Conservation (phyloP, 352 stramenopile species). For the Globisporangium mamillatum region DNA sequence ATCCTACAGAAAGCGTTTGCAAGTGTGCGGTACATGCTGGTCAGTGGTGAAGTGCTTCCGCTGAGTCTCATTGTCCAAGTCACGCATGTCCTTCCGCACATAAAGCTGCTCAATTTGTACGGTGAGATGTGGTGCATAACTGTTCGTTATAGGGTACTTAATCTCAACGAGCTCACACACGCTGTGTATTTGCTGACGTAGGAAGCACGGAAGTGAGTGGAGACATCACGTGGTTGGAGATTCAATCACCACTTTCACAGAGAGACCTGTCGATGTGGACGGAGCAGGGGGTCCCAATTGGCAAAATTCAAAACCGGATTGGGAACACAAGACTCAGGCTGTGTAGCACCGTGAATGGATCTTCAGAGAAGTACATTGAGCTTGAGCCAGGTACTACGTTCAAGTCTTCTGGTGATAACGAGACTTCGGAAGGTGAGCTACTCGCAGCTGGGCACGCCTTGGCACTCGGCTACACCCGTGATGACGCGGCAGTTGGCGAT, state of each 20-base stretch:
- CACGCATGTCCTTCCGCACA: constrained; percentile 21
- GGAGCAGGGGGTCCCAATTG: constrained; percentile 43
- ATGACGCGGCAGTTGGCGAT: neutral
- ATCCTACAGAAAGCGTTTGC: constrained; percentile 11
- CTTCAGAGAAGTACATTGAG: neutral
- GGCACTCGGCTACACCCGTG: constrained; percentile 30
- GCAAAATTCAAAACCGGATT: constrained; percentile 24
- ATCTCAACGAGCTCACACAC: neutral
- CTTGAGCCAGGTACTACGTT: constrained; percentile 3
- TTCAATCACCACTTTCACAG: constrained; percentile 25
- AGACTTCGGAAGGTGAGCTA: constrained; percentile 24
- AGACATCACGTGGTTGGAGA: constrained; percentile 45
- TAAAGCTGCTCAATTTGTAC: constrained; percentile 57
- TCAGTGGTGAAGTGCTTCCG: constrained; percentile 49
- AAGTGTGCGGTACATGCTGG: constrained; percentile 34
- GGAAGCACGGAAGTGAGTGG: constrained; percentile 64
- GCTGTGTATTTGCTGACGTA: constrained; percentile 13
- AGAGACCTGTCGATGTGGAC: constrained; percentile 25
- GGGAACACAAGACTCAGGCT: constrained; percentile 28
- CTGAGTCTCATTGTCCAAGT: constrained; percentile 26
- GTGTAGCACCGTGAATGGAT: neutral
- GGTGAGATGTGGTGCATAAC: constrained; percentile 21
- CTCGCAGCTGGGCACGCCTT: constrained; percentile 36
- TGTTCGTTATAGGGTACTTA: too few relatives aligned
- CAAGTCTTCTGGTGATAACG: neutral